A percentile compares a stretch with the other conserved stretches of the same genome.
Conservation (phyloP, 208 protist species). For the Wallacemonas sp. region DNA sequence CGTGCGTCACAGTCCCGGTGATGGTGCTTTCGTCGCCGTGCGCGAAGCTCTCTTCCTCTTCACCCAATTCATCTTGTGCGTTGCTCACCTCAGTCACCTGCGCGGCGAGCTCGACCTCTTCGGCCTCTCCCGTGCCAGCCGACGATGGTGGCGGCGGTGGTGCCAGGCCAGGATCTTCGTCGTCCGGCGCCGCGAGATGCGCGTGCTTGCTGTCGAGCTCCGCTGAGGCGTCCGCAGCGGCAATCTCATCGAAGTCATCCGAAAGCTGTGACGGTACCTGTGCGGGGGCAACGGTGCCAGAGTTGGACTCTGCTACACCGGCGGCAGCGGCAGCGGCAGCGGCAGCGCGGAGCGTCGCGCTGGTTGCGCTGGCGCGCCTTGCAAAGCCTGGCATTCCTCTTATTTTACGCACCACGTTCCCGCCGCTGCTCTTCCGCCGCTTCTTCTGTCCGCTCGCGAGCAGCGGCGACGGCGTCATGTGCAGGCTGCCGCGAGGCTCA, state of each 20-base stretch:
- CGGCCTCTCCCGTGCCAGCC: conserved; percentile 20
- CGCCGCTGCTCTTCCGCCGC: neutral
- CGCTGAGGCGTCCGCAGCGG: neutral
- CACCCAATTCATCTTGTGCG: neutral
- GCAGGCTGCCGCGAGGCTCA: neutral
- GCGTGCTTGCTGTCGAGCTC: neutral
- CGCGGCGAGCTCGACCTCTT: conserved; percentile 41
- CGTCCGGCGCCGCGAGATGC: neutral
- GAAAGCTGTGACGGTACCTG: neutral
- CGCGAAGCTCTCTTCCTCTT: neutral
- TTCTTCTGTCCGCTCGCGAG: neutral
- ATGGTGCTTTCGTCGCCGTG: neutral
- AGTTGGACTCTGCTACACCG: neutral
- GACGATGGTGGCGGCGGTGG: neutral
- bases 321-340: neutral
- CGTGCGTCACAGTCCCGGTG: neutral
- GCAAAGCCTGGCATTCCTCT: neutral
- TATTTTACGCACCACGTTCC: neutral
- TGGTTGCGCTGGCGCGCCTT: neutral
- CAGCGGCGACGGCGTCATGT: neutral
- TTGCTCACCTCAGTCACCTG: conserved; percentile 25
- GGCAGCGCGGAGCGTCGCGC: neutral
- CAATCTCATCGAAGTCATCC: conserved; percentile 12
- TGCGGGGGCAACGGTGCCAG: neutral
- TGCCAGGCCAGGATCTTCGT: neutral